Evolutionary conservation across 2,329 filamentous ascomycete species (phyloP).

Genomic region (Fusarium annulatum): DNA sequence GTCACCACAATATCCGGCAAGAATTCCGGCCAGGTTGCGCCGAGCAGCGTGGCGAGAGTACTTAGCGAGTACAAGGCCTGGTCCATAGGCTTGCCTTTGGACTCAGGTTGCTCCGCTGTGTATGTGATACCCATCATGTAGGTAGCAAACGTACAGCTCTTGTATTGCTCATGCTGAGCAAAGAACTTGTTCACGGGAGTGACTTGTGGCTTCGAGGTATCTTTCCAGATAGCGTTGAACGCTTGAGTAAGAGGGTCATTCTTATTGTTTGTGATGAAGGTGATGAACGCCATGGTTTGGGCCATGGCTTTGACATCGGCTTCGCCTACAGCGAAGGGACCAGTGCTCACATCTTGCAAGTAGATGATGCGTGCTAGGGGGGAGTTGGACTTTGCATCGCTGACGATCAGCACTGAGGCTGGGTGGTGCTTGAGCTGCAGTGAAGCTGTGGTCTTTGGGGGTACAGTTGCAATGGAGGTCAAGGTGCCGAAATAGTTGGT

Average conservation of each 20-base stretch:
- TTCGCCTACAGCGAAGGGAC: neutral
- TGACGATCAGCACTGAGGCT: neutral
- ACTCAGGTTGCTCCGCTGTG: neutral
- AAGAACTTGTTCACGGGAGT: neutral
- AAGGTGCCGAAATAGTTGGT: slow-evolving; percentile 3
- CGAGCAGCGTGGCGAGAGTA: neutral
- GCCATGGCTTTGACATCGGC: neutral
- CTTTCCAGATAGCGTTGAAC: neutral
- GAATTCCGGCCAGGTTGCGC: neutral
- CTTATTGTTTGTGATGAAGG: neutral
- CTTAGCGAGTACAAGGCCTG: neutral
- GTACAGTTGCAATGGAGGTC: neutral
- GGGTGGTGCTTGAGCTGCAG: neutral
- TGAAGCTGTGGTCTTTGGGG: neutral
- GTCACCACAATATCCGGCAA: neutral
- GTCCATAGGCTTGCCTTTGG: neutral
- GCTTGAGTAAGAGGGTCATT: neutral
- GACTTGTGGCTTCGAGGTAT: neutral
- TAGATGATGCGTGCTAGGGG: neutral
- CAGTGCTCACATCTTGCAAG: neutral
- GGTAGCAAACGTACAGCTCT: neutral
- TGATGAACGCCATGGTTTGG: neutral
- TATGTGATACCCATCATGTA: slow-evolving; percentile 4
- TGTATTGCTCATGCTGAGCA: neutral
- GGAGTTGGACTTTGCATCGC: neutral